Conservation (phyloP, 345 rosid genomes). For the Citrus sp. region DNA sequence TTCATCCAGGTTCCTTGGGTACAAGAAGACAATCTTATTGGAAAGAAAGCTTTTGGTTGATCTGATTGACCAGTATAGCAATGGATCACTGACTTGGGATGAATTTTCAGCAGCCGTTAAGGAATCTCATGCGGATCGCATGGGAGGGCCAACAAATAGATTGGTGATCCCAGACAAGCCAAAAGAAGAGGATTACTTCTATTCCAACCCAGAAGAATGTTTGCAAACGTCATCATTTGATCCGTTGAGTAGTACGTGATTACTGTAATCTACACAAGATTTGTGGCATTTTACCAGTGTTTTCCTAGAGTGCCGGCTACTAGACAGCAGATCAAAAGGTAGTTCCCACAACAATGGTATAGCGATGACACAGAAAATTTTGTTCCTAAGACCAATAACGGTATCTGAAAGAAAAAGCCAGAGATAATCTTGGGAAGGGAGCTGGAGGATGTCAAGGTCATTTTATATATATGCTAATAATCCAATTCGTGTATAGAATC, state of each 20-base stretch:
- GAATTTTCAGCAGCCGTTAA: slow-evolving; percentile 76
- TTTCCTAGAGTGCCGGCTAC: slow-evolving; percentile 19
- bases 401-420: background rate
- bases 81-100: slow-evolving; percentile 69
- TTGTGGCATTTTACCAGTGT: slow-evolving; percentile 6
- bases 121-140: slow-evolving; percentile 59
- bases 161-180: slow-evolving; percentile 73
- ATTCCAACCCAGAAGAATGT: slow-evolving; percentile 93
- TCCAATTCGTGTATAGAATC: slow-evolving; percentile 40
- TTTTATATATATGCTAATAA: slow-evolving; percentile 31
- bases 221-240: slow-evolving; percentile 46
- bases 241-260: slow-evolving; percentile 39
- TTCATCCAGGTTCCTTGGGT: slow-evolving; percentile 71
- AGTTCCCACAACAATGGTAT: slow-evolving; percentile 10
- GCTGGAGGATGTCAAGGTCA: slow-evolving; percentile 6
- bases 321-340: slow-evolving; percentile 21
- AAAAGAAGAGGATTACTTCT: slow-evolving; percentile 93
- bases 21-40: slow-evolving; percentile 78
- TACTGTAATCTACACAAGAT: slow-evolving; percentile 6
- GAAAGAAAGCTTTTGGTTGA: slow-evolving; percentile 75
- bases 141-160: slow-evolving; percentile 67
- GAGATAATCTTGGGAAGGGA: slow-evolving; percentile 16
- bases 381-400: slow-evolving; percentile 9
- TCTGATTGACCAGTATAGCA: slow-evolving; percentile 67
- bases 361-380: slow-evolving; percentile 9